phyloP scores from a whole-genome alignment of 495 filamentous ascomycete species.

The Aeminium ludgeri region DNA sequence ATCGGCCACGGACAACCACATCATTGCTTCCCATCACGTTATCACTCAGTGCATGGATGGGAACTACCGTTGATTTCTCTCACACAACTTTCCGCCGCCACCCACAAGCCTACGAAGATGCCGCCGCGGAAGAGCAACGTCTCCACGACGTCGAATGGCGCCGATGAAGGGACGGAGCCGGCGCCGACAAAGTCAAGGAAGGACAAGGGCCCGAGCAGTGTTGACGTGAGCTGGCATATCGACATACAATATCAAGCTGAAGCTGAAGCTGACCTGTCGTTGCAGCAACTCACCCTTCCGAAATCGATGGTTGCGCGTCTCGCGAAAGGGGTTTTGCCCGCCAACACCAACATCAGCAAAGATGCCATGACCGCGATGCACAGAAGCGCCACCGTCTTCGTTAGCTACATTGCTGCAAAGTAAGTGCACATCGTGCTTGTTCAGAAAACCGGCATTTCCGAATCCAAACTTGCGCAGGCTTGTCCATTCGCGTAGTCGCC shows the following conservation, averaged over 20 bases:
- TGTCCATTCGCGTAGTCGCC: too few species aligned
- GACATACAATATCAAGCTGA: too few species aligned
- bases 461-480: too few species aligned
- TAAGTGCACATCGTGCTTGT: slow-evolving; percentile 30
- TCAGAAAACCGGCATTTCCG: background rate
- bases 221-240: slow-evolving; percentile 24
- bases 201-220: slow-evolving; percentile 2
- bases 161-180: slow-evolving; percentile 8
- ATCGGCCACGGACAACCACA: too few species aligned
- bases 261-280: background rate
- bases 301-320: slow-evolving; percentile 87
- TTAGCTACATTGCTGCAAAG: slow-evolving; percentile 74
- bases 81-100: background rate
- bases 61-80: too few species aligned
- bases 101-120: slow-evolving; percentile 14
- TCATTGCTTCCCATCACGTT: too few species aligned
- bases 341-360: slow-evolving; percentile 86
- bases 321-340: slow-evolving; percentile 89
- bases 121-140: slow-evolving; percentile 25
- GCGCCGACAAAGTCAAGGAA: slow-evolving; percentile 2
- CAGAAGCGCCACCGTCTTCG: slow-evolving; percentile 87
- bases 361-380: slow-evolving; percentile 81
- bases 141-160: slow-evolving; percentile 16
- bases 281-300: slow-evolving; percentile 78
- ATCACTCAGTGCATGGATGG: too few species aligned